These are phyloP conservation scores for Penicillium cosmopolitanum DNA, from an alignment of 495 filamentous ascomycete genomes.

Conservation along the genomic window DNA sequence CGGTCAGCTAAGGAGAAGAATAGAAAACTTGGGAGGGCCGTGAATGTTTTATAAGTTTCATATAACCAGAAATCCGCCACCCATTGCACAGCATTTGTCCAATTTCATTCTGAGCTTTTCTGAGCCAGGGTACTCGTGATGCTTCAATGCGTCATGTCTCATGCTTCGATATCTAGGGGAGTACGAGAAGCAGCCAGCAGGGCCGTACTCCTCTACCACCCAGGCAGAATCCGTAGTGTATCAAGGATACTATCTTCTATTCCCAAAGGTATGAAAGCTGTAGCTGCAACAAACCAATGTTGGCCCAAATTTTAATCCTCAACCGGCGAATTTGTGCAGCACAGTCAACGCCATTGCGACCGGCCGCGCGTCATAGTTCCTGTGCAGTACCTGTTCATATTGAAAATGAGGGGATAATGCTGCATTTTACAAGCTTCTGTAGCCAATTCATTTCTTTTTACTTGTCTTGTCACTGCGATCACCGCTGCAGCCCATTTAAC, in stretches of 20 bases:
- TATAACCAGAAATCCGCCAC: background rate
- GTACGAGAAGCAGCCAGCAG: conserved; percentile 23
- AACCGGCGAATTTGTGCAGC: conserved; percentile 18
- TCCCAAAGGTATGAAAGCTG: conserved; percentile 2
- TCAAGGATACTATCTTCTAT: background rate
- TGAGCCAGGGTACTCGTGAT: conserved; percentile 19
- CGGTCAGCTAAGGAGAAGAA: conserved; percentile 11
- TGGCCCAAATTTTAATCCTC: conserved; percentile 20
- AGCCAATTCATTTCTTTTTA: conserved; percentile 7
- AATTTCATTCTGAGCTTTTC: conserved; percentile 17
- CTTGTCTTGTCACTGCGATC: conserved; percentile 14
- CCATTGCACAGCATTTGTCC: conserved; percentile 1
- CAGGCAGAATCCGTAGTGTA: conserved; percentile 4
- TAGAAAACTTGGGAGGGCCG: conserved; percentile 6
- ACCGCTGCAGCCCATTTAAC: conserved; percentile 22
- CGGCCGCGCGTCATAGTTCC: conserved; percentile 32
- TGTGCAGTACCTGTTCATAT: conserved; percentile 28
- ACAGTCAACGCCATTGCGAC: conserved; percentile 20
- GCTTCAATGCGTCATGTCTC: conserved; percentile 23
- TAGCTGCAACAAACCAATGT: conserved; percentile 14
- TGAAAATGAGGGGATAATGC: conserved; percentile 9
- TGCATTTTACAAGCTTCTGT: background rate
- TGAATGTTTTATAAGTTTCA: conserved; percentile 21
- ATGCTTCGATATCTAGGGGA: conserved; percentile 16
- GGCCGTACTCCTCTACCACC: conserved; percentile 9